These are phyloP conservation scores for Urostyla sp. DNA, from an alignment of 73 alveolate species.

Conservation along the genomic window DNA sequence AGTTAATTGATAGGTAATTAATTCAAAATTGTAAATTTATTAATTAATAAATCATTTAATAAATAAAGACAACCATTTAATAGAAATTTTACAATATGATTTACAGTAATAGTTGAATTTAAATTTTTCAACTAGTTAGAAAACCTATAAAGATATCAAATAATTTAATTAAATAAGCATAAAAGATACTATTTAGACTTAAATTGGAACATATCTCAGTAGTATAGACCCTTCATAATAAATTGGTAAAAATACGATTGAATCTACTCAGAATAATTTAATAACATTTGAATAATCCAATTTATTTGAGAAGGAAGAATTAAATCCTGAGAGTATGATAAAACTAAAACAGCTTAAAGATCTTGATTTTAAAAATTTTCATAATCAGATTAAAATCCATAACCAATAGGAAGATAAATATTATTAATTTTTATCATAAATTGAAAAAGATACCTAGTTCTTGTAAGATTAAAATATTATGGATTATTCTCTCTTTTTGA, in stretches of 20 bases:
- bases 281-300: background rate
- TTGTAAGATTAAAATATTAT: constrained; percentile 2
- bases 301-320: background rate
- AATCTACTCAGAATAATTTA: background rate
- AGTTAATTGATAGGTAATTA: background rate
- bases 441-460: constrained; percentile 5
- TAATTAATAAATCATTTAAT: too few relatives aligned
- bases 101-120: too few relatives aligned
- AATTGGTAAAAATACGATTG: too few relatives aligned
- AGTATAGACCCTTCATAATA: too few relatives aligned
- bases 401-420: background rate
- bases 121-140: too few relatives aligned
- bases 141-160: too few relatives aligned
- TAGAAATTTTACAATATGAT: too few relatives aligned
- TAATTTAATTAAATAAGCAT: too few relatives aligned
- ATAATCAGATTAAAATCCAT: background rate
- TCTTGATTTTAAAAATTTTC: constrained; percentile 27
- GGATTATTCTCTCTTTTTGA: constrained; percentile 36
- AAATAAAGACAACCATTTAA: too few relatives aligned
- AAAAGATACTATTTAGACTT: too few relatives aligned
- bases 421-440: background rate
- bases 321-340: background rate
- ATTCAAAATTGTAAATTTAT: too few relatives aligned
- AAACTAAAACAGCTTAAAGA: constrained; percentile 14
- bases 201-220: too few relatives aligned